Percentiles rank a stretch among this genome's conserved stretches.
phyloP scores from a whole-genome alignment of 345 rosid species.

The Orychophragmus violaceus region DNA sequence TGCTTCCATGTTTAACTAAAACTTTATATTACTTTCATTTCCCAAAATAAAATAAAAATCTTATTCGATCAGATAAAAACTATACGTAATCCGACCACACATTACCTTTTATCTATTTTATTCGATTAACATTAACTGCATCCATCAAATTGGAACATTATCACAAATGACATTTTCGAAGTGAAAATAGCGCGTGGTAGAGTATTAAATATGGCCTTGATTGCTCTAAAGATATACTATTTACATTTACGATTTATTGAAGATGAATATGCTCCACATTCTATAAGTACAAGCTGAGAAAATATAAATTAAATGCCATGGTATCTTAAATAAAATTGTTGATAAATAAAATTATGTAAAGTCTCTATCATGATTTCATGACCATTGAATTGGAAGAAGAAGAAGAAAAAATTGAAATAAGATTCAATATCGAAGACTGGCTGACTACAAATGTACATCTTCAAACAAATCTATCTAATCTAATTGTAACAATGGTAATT shows the following conservation, averaged over 20 bases:
- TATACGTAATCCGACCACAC: not conserved
- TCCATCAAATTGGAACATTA: not conserved
- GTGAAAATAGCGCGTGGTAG: not conserved
- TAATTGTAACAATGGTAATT: not conserved
- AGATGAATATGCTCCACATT: not conserved
- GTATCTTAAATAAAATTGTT: not conserved
- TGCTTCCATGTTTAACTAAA: not conserved
- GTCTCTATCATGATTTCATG: not conserved
- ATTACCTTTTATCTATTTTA: not conserved
- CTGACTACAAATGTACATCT: slow-evolving; percentile 10
- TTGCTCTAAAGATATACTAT: not conserved
- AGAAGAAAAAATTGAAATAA: not conserved
- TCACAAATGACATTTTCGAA: not conserved
- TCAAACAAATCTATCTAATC: slow-evolving; percentile 20
- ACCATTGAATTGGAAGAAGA: not conserved
- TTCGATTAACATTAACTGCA: not conserved
- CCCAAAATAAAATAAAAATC: not conserved
- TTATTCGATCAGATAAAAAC: not conserved
- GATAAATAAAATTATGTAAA: not conserved
- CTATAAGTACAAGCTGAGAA: not conserved
- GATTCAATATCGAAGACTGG: not conserved
- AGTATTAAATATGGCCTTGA: not conserved
- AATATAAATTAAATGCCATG: not conserved
- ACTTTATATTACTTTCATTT: not conserved
- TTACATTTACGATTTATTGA: not conserved